Percentiles rank a stretch among this genome's conserved stretches.
These are phyloP conservation scores for Leptographium radiaticola DNA, from an alignment of 2,329 filamentous ascomycete genomes.

Conservation along the genomic window DNA sequence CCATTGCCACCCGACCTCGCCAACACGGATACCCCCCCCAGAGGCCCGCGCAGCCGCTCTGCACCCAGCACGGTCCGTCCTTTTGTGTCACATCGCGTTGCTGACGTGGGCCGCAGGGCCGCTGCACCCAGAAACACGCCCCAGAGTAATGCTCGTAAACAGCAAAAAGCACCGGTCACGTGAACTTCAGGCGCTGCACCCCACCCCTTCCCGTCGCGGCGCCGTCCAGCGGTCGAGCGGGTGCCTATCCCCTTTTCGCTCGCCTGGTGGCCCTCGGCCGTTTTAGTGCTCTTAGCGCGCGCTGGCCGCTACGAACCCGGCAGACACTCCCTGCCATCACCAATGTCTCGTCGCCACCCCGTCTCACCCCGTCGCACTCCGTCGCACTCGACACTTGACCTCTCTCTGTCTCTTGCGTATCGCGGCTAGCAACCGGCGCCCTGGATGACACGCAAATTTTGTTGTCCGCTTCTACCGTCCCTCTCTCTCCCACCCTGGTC, in stretches of 20 bases:
- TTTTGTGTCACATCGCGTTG: neutral
- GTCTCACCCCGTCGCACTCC: too few species aligned
- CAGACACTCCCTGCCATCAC: neutral
- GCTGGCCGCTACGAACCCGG: neutral
- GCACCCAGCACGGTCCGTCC: too few species aligned
- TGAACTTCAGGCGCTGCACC: conserved; percentile 8
- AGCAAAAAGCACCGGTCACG: conserved; percentile 6
- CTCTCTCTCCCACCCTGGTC: too few species aligned
- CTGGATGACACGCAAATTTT: too few species aligned
- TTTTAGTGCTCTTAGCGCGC: conserved; percentile 4
- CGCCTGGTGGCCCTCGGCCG: neutral
- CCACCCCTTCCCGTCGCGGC: conserved; percentile 9
- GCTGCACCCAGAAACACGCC: neutral
- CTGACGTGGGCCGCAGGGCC: neutral
- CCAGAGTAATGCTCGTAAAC: neutral
- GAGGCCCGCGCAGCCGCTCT: neutral
- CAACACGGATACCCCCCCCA: too few species aligned
- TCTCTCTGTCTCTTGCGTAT: too few species aligned
- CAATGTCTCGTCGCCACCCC: too few species aligned
- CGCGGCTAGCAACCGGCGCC: too few species aligned
- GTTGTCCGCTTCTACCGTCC: too few species aligned
- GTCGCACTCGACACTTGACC: neutral
- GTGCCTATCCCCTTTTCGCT: conserved; percentile 11
- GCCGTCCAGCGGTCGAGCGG: conserved; percentile 9
- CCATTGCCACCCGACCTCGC: too few species aligned